A percentile compares a stretch with the other conserved stretches of the same genome.
Conservation (phyloP, 2,329 filamentous ascomycete genomes). For the Huntiella bhutanensis region DNA sequence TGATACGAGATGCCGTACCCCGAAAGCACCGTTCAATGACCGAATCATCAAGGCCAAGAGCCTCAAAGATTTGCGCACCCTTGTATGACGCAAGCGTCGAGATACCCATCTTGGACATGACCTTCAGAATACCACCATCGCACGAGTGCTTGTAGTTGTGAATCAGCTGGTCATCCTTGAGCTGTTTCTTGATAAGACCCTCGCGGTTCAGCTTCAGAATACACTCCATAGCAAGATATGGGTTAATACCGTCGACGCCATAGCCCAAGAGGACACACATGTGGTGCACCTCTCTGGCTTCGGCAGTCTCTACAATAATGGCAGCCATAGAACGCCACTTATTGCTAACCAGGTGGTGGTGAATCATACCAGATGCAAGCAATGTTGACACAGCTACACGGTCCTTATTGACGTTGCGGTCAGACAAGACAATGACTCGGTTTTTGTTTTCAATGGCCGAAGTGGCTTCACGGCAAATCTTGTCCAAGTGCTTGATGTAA, state of each 20-base stretch:
- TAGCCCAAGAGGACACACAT: constrained; percentile 97
- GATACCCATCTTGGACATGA: constrained; percentile 99
- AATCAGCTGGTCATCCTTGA: constrained; percentile 64
- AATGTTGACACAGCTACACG: constrained; percentile 73
- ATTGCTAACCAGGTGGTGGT: constrained; percentile 88
- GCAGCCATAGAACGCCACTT: constrained; percentile 85
- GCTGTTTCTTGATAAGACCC: constrained; percentile 76
- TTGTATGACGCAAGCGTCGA: constrained; percentile 93
- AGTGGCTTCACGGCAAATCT: constrained; percentile 70
- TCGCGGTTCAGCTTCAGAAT: constrained; percentile 94
- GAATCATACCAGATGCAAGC: constrained; percentile 78
- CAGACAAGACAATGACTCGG: constrained; percentile 75
- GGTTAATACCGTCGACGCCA: constrained; percentile 84
- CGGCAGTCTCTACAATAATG: constrained; percentile 75
- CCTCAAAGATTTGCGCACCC: constrained; percentile 94
- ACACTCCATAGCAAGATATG: constrained; percentile 88
- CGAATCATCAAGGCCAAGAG: constrained; percentile 75
- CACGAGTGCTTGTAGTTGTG: constrained; percentile 95
- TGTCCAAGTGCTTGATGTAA: constrained; percentile 72
- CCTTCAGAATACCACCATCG: constrained; percentile 90
- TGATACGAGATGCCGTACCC: constrained; percentile 84
- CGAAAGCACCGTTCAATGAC: constrained; percentile 91
- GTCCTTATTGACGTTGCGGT: constrained; percentile 65
- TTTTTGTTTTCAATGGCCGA: constrained; percentile 68
- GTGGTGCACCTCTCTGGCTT: constrained; percentile 93